These are phyloP conservation scores for Cryomyces minteri DNA, from an alignment of 495 filamentous ascomycete genomes.

Conservation along the genomic window DNA sequence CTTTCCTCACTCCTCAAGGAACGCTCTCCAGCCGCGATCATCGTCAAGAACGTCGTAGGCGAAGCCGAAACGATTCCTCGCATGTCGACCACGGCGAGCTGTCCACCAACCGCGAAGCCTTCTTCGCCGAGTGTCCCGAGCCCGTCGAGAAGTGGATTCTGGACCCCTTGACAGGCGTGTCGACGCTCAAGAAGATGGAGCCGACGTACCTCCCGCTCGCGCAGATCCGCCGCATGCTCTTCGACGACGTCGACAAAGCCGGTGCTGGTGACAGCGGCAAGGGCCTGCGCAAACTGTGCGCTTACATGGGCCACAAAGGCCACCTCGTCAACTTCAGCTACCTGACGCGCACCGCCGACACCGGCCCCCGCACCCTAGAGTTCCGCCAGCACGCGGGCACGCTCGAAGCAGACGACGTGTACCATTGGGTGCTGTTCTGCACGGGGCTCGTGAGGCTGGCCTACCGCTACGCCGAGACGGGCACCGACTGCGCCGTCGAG, in stretches of 20 bases:
- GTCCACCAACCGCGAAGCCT: conserved; percentile 1
- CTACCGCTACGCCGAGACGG: background rate
- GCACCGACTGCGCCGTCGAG: background rate
- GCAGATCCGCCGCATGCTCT: background rate
- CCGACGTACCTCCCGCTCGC: background rate
- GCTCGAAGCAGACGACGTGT: background rate
- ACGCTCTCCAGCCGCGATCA: background rate
- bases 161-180: background rate
- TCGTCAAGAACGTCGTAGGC: conserved; percentile 6
- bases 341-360: background rate
- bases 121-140: background rate
- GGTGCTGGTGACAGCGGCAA: background rate
- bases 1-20: conserved; percentile 5
- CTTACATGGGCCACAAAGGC: background rate
- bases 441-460: background rate
- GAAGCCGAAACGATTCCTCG: background rate
- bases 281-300: background rate
- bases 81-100: background rate
- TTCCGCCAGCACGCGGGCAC: background rate
- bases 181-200: background rate
- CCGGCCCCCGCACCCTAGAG: background rate
- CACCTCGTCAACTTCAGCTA: background rate
- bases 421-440: background rate
- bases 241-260: background rate
- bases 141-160: background rate